A percentile compares a stretch with the other conserved stretches of the same genome.
Conservation (phyloP, 805 yeast species). For the Ogataea philodendri region DNA sequence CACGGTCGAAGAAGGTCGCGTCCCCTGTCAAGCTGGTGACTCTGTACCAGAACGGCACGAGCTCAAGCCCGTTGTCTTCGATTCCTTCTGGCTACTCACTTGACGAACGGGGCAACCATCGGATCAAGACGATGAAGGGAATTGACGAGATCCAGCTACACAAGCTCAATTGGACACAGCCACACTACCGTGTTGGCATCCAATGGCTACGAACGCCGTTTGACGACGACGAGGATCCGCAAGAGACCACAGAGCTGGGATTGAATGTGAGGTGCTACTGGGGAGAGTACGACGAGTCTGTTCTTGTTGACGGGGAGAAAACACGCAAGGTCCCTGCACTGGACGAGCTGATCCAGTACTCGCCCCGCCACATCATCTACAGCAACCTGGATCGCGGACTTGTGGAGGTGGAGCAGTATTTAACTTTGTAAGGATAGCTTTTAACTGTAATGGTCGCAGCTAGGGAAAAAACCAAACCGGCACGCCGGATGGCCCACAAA, state of each 20-base stretch:
- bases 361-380: conserved; percentile 64
- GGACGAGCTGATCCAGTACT: conserved; percentile 63
- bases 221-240: conserved; percentile 39
- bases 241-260: conserved; percentile 40
- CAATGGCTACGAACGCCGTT: conserved; percentile 73
- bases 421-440: conserved; percentile 22
- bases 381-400: conserved; percentile 68
- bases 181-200: conserved; percentile 55
- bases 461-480: no score
- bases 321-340: conserved; percentile 59
- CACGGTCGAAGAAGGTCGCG: conserved; percentile 32
- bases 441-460: no score
- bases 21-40: conserved; percentile 68
- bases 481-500: conserved; percentile 9
- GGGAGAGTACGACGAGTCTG: conserved; percentile 63
- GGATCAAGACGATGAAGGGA: conserved; percentile 57
- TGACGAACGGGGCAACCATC: conserved; percentile 34
- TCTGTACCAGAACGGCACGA: conserved; percentile 38
- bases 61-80: conserved; percentile 7
- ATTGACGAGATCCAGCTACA: conserved; percentile 64
- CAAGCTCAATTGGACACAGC: conserved; percentile 58
- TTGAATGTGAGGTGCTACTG: conserved; percentile 68
- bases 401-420: conserved; percentile 45
- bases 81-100: conserved; percentile 47
- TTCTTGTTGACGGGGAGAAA: conserved; percentile 39